A percentile compares a stretch with the other conserved stretches of the same genome.
Evolutionary conservation across 192 early-diverging fungal genomes (phyloP).

Genomic region (Diversispora epigaea): DNA sequence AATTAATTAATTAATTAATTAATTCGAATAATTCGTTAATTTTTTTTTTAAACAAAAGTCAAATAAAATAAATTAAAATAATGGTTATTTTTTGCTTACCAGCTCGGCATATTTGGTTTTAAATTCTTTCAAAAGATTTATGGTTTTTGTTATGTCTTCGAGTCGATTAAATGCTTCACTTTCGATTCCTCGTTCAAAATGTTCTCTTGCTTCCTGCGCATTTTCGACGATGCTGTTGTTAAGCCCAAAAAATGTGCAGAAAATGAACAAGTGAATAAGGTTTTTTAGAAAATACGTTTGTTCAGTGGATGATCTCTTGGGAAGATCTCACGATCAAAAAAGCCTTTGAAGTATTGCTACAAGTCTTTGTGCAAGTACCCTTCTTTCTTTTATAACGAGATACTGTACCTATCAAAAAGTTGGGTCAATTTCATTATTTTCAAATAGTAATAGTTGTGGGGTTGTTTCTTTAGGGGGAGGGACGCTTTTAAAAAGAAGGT

Average conservation of each 20-base stretch:
- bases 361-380: neutral
- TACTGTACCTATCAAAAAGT: slow-evolving; percentile 30
- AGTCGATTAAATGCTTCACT: slow-evolving; percentile 29
- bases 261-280: neutral
- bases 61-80: neutral
- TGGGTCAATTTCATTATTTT: slow-evolving; percentile 32
- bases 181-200: slow-evolving; percentile 26
- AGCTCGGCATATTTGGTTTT: slow-evolving; percentile 16
- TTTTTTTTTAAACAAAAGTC: neutral
- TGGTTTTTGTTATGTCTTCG: slow-evolving; percentile 31
- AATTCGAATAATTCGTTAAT: neutral
- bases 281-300: neutral
- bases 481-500: slow-evolving; percentile 30
- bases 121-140: slow-evolving; percentile 30
- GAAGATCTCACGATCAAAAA: neutral
- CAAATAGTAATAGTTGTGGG: slow-evolving; percentile 4
- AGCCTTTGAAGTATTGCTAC: neutral
- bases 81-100: neutral
- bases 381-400: slow-evolving; percentile 1
- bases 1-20: neutral
- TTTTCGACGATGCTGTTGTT: slow-evolving; percentile 13
- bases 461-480: slow-evolving; percentile 29
- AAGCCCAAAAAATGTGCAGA: neutral
- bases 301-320: too few species aligned
- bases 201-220: slow-evolving; percentile 31